Evolutionary conservation across 345 rosid genomes (phyloP).

Genomic region (Crucihimalaya himalaica): DNA sequence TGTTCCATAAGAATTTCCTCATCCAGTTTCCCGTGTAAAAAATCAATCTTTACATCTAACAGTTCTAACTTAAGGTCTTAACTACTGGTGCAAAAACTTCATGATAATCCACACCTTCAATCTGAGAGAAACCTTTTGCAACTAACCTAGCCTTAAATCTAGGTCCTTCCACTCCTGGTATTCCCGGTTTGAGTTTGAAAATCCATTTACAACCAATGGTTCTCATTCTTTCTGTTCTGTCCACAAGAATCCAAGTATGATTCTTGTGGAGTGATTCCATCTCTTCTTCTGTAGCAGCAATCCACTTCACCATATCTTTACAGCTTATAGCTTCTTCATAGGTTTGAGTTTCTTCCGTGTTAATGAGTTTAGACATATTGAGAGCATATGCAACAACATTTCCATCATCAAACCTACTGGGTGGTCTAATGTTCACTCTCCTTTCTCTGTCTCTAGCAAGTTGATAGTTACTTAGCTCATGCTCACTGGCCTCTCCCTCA

Average conservation of each 20-base stretch:
- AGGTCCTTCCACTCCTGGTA: not conserved
- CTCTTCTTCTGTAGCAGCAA: not conserved
- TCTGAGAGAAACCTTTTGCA: not conserved
- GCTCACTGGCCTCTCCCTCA: rapidly evolving
- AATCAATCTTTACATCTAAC: not conserved
- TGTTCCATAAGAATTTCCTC: not conserved
- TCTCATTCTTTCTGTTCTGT: not conserved
- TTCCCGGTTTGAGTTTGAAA: not conserved
- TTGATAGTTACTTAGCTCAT: not conserved
- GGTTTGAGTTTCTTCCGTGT: not conserved
- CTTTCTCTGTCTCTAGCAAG: not conserved
- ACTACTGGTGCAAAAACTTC: not conserved
- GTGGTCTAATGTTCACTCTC: not conserved
- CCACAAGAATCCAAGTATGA: not conserved
- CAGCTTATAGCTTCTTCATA: not conserved
- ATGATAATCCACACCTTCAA: not conserved
- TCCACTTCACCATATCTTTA: not conserved
- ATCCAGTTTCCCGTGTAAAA: not conserved
- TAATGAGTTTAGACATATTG: not conserved
- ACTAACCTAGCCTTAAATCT: not conserved
- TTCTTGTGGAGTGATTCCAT: not conserved
- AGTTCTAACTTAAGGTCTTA: not conserved
- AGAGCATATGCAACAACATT: not conserved
- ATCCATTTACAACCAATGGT: not conserved
- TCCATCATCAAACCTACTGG: not conserved